Evolutionary conservation across 2,329 filamentous ascomycete species (phyloP).

Genomic region (Neonectria punicea): DNA sequence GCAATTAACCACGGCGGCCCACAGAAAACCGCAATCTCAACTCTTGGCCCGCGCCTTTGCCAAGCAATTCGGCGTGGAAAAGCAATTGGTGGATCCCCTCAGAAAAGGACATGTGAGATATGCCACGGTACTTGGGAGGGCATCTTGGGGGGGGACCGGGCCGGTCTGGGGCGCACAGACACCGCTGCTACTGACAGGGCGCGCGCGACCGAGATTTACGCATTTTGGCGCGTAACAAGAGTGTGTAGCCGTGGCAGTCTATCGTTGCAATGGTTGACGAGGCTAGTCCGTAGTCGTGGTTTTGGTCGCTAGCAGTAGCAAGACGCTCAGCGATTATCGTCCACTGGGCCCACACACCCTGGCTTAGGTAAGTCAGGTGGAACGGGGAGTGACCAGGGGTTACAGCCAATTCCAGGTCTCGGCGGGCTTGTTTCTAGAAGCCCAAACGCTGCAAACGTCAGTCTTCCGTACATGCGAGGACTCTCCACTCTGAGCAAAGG

Average conservation of each 20-base stretch:
- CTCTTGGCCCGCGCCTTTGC: constrained; percentile 10
- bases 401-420: not conserved
- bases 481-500: constrained; percentile 1
- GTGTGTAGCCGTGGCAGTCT: not conserved
- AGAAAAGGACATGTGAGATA: constrained; percentile 17
- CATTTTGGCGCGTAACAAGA: constrained; percentile 15
- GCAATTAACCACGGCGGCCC: not conserved
- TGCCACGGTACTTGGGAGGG: constrained; percentile 8
- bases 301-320: not conserved
- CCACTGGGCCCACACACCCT: constrained; percentile 9
- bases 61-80: constrained; percentile 13
- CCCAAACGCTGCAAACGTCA: constrained; percentile 7
- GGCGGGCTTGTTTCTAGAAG: constrained; percentile 20
- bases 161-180: constrained; percentile 31
- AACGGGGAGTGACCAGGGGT: not conserved
- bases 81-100: constrained; percentile 18
- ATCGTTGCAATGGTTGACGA: constrained; percentile 12
- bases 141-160: constrained; percentile 30
- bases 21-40: constrained; percentile 7
- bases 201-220: constrained; percentile 8
- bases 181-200: constrained; percentile 13
- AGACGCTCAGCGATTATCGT: not conserved
- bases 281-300: constrained; percentile 6
- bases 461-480: constrained; percentile 16
- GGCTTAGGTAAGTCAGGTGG: constrained; percentile 9